phyloP scores from a whole-genome alignment of 2,329 filamentous ascomycete species.

The Byssothecium circinans region DNA sequence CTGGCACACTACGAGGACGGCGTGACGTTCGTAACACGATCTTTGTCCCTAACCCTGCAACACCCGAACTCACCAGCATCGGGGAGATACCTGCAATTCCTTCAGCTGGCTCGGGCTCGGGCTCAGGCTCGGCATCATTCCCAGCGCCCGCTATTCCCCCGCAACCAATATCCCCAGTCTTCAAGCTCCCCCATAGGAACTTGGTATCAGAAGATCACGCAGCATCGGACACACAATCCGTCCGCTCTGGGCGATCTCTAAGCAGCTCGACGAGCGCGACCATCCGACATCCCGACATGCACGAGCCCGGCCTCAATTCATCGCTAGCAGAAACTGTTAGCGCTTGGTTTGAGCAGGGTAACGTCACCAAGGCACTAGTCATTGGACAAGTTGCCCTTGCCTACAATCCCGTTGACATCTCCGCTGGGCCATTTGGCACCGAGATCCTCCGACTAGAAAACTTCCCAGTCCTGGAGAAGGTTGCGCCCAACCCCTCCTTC shows the following conservation, averaged over 20 bases:
- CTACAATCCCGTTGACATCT: slow-evolving; percentile 65
- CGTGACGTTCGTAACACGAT: slow-evolving; percentile 91
- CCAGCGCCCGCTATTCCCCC: slow-evolving; percentile 27
- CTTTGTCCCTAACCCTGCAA: slow-evolving; percentile 63
- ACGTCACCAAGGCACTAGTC: slow-evolving; percentile 70
- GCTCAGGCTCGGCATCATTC: slow-evolving; percentile 17
- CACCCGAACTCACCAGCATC: slow-evolving; percentile 43
- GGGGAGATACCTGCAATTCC: slow-evolving; percentile 36
- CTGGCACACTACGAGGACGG: slow-evolving; percentile 80
- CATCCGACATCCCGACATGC: slow-evolving; percentile 80
- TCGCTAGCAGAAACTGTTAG: slow-evolving; percentile 93
- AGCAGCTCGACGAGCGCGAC: slow-evolving; percentile 63
- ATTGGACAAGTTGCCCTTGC: slow-evolving; percentile 87
- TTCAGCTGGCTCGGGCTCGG: slow-evolving; percentile 22
- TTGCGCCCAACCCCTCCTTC: slow-evolving; percentile 91
- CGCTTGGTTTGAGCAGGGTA: slow-evolving; percentile 75
- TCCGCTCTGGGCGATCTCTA: slow-evolving; percentile 83
- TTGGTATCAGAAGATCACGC: slow-evolving; percentile 58
- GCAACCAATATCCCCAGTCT: slow-evolving; percentile 40
- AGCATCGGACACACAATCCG: slow-evolving; percentile 84
- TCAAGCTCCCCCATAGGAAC: slow-evolving; percentile 38
- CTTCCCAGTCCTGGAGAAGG: slow-evolving; percentile 83
- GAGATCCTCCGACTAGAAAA: slow-evolving; percentile 83
- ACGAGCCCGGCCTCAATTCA: slow-evolving; percentile 76
- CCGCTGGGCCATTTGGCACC: slow-evolving; percentile 44